phyloP scores from a whole-genome alignment of 148 eudicot species.

The Cornus controversa region DNA sequence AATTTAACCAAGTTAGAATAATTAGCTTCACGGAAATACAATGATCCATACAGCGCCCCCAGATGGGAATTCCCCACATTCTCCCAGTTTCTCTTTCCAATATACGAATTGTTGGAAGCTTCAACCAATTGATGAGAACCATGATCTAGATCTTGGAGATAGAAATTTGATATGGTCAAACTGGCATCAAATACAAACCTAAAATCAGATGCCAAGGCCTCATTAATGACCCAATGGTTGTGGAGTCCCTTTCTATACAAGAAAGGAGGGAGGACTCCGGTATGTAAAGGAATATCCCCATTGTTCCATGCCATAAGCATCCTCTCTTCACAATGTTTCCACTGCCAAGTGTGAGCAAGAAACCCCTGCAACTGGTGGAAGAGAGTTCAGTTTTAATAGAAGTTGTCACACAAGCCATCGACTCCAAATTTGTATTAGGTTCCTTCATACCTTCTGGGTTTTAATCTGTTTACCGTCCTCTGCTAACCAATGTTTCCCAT shows the following conservation, averaged over 20 bases:
- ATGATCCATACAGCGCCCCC: slow-evolving; percentile 62
- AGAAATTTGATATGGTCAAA: slow-evolving; percentile 61
- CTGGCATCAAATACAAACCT: slow-evolving; percentile 89
- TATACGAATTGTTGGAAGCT: background rate
- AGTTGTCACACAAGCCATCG: slow-evolving; percentile 7
- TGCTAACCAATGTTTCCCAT: slow-evolving; percentile 59
- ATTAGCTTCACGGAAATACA: slow-evolving; percentile 53
- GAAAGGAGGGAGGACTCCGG: slow-evolving; percentile 89
- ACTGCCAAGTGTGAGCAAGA: slow-evolving; percentile 35
- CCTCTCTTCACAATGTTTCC: slow-evolving; percentile 47
- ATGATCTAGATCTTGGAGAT: slow-evolving; percentile 33
- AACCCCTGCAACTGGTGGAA: slow-evolving; percentile 78
- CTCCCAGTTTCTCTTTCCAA: slow-evolving; percentile 54
- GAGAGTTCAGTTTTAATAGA: slow-evolving; percentile 23
- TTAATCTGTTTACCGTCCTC: slow-evolving; percentile 48
- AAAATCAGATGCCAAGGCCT: slow-evolving; percentile 63
- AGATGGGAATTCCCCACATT: slow-evolving; percentile 54
- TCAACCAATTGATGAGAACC: slow-evolving; percentile 18
- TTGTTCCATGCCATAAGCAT: slow-evolving; percentile 92
- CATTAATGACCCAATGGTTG: slow-evolving; percentile 77
- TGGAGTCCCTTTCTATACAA: slow-evolving; percentile 76
- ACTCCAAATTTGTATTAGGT: slow-evolving; percentile 20
- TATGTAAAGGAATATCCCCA: slow-evolving; percentile 71
- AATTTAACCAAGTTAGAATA: slow-evolving; percentile 53
- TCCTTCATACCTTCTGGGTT: slow-evolving; percentile 51